phyloP scores from a whole-genome alignment of 2,329 filamentous ascomycete species.

The Penicillium italicum region DNA sequence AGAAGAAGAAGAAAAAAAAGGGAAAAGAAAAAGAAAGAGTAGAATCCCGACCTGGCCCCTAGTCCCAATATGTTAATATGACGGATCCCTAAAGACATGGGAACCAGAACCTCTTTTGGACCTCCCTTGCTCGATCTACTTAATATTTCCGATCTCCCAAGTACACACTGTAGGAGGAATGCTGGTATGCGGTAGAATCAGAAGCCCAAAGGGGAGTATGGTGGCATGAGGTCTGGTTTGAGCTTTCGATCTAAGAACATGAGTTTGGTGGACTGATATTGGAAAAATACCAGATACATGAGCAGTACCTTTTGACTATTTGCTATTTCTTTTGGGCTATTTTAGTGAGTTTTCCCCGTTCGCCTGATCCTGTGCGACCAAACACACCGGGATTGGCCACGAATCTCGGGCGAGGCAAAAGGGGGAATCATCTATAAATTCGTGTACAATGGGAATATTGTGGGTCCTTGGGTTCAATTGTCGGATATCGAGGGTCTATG shows the following conservation, averaged over 20 bases:
- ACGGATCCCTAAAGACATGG: slow-evolving; percentile 33
- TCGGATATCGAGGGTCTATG: background rate
- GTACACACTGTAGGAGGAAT: slow-evolving; percentile 1
- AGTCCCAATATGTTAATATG: slow-evolving; percentile 43
- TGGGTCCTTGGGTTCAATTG: background rate
- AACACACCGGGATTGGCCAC: background rate
- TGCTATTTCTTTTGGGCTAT: slow-evolving; percentile 2
- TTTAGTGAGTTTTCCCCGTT: slow-evolving; percentile 3
- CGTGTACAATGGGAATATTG: background rate
- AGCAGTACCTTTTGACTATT: background rate
- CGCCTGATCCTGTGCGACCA: slow-evolving; percentile 7
- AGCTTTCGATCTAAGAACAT: background rate
- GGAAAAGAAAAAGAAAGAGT: slow-evolving; percentile 23
- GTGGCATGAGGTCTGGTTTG: background rate
- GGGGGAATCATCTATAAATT: background rate
- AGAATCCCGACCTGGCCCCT: slow-evolving; percentile 39
- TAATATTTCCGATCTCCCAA: too few relatives aligned
- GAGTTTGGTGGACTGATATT: background rate
- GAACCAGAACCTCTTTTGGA: slow-evolving; percentile 3
- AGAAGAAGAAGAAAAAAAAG: slow-evolving; percentile 10
- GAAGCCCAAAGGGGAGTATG: background rate
- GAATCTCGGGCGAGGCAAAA: background rate
- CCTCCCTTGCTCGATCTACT: slow-evolving; percentile 13
- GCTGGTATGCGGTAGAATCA: slow-evolving; percentile 1
- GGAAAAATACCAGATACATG: slow-evolving; percentile 1